Conservation (phyloP, 306 rosid genomes). For the Carpinus viminea region DNA sequence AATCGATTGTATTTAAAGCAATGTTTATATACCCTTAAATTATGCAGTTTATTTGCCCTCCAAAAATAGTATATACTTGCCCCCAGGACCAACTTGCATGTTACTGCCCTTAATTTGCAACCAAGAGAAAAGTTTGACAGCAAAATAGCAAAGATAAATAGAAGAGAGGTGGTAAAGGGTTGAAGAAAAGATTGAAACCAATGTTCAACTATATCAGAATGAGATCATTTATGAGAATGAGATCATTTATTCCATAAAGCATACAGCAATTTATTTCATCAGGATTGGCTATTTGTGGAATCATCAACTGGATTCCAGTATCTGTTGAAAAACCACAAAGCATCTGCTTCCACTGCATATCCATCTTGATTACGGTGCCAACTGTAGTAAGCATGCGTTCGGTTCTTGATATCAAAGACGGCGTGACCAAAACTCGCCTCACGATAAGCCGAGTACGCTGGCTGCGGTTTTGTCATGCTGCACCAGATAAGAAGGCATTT, state of each 20-base stretch:
- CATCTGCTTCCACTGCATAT: slow-evolving; percentile 53
- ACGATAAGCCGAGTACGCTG: slow-evolving; percentile 52
- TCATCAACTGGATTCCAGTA: slow-evolving; percentile 39
- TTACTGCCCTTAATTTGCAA: too few species aligned
- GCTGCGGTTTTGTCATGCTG: slow-evolving; percentile 66
- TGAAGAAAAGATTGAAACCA: background rate
- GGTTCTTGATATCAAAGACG: slow-evolving; percentile 47
- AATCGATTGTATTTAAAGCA: too few species aligned
- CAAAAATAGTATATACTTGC: too few species aligned
- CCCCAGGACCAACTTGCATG: too few species aligned
- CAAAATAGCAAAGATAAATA: background rate
- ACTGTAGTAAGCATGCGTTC: slow-evolving; percentile 51
- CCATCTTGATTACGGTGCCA: slow-evolving; percentile 64
- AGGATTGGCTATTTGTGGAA: slow-evolving; percentile 21
- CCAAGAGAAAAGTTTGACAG: background rate
- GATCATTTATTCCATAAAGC: background rate
- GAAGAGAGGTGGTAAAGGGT: background rate
- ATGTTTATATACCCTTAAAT: too few species aligned
- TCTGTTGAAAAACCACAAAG: slow-evolving; percentile 53
- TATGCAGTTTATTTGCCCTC: too few species aligned
- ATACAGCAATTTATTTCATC: background rate
- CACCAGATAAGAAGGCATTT: slow-evolving; percentile 2
- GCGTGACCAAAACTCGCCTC: slow-evolving; percentile 66
- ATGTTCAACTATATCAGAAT: background rate
- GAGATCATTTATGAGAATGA: background rate